phyloP scores from a whole-genome alignment of 352 stramenopile genomes.

The Pythium rishiriense region DNA sequence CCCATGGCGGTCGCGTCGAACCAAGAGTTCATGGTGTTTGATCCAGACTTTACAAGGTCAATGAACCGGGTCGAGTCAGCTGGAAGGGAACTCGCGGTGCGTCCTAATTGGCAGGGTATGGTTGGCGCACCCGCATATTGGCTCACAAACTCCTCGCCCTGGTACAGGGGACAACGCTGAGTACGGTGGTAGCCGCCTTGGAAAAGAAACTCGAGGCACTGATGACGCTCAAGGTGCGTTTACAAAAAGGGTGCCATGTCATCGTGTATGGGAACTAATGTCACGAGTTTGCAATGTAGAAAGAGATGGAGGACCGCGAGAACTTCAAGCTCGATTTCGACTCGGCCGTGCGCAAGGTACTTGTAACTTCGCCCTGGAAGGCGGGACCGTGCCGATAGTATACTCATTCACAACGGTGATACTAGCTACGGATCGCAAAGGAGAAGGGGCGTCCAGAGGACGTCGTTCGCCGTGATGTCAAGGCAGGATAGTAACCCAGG shows the following conservation, averaged over 20 bases:
- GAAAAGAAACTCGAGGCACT: slow-evolving; percentile 45
- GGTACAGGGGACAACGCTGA: slow-evolving; percentile 37
- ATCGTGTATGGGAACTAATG: no score
- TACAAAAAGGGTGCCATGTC: no score
- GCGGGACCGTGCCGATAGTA: no score
- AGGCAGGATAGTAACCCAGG: slow-evolving; percentile 18
- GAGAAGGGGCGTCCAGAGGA: slow-evolving; percentile 30
- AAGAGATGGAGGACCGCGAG: slow-evolving; percentile 39
- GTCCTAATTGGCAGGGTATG: not conserved
- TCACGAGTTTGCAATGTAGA: slow-evolving; percentile 16
- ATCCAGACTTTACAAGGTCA: slow-evolving; percentile 24
- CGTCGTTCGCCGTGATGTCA: slow-evolving; percentile 35
- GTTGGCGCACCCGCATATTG: not conserved
- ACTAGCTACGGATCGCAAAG: slow-evolving; percentile 28
- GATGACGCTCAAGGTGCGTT: slow-evolving; percentile 30
- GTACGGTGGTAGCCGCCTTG: slow-evolving; percentile 31
- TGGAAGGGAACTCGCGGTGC: slow-evolving; percentile 30
- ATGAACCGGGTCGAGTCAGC: slow-evolving; percentile 29
- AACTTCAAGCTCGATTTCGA: slow-evolving; percentile 43
- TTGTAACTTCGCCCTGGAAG: not conserved
- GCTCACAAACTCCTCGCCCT: no score
- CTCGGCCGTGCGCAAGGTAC: slow-evolving; percentile 35
- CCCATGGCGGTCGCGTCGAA: slow-evolving; percentile 2
- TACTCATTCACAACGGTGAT: not conserved
- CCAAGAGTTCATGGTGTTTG: slow-evolving; percentile 24